Base-by-base conservation (phyloP, 352 stramenopile species). In the Globisporangium lucens region DNA sequence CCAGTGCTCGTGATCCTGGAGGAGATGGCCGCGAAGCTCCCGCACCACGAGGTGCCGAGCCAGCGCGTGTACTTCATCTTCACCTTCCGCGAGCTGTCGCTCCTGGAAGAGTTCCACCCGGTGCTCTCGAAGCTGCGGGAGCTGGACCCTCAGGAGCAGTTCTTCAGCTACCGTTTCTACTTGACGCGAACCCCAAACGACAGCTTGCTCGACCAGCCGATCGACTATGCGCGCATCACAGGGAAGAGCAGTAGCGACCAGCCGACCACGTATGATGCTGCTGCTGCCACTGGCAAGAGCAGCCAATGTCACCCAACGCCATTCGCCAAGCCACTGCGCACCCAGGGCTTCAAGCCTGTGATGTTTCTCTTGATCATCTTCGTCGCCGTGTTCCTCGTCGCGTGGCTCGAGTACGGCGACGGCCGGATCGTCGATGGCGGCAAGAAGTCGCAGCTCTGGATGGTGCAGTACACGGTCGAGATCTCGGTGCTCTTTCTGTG, bases 1-100 rank as follows among this genome's bases (percentile, higher is more conserved):
- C 75, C 78, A 2, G 56, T 83, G 36, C 66, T 83, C 30, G 61
- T 73, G 5, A 72, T 83, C 17, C 53, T 85, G 10, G 71, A 83
- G 53, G 77, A 85, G 41, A 47, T 77, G 17, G 65, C 47, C 3
- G 7, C 24, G 2, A 59, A 59, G 24, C 7, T 68, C 1, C n/a
- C 51, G 20, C 24, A 27, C 15, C 27, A 36, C 5, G 59, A 61
- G 22, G 35, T 5, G 24, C 17, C 27, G 24, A 67, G n/a, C 9
- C 71, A 76, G 61, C 52, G 61, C 2, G 70, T 78, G 33, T 30
- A 56, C 30, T 61, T 76, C 36, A 27, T 69, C 20, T 74, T 76
- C 35, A 66, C 63, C 10, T 68, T 74, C 49, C 71, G 71, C 12
- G 71, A 76, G 30, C 56, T 76, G n/a, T 51, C 68, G 22, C 55